These are phyloP conservation scores for Mycena indigotica DNA, from an alignment of 768 basidiomycete species.

Conservation along the genomic window DNA sequence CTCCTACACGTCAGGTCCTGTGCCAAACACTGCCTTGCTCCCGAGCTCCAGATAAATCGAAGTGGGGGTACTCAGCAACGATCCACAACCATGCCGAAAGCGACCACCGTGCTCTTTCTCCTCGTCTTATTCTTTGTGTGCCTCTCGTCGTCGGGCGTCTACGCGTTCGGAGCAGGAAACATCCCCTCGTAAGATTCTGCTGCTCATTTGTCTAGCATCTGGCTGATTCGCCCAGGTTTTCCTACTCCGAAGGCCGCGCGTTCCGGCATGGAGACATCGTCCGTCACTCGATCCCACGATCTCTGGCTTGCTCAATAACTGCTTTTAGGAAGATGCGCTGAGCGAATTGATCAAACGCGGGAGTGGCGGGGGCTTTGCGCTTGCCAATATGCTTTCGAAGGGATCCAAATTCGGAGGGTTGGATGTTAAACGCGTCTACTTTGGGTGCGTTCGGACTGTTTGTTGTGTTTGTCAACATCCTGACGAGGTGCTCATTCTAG, in stretches of 20 bases:
- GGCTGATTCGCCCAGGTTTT: conserved; percentile 51
- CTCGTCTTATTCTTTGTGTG: conserved; percentile 58
- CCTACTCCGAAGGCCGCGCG: conserved; percentile 83
- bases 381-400: conserved; percentile 59
- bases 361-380: conserved; percentile 57
- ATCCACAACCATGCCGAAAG: conserved; percentile 34
- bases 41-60: not conserved
- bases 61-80: conserved; percentile 40
- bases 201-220: conserved; percentile 19
- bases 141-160: conserved; percentile 57
- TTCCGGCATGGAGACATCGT: conserved; percentile 91
- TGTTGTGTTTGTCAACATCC: not conserved
- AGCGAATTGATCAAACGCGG: conserved; percentile 60
- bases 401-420: conserved; percentile 74
- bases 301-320: conserved; percentile 22
- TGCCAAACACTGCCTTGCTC: conserved; percentile 6
- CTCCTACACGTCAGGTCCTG: not conserved
- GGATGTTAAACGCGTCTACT: conserved; percentile 84
- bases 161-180: conserved; percentile 84
- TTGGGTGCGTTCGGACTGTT: conserved; percentile 53
- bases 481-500: conserved; percentile 36
- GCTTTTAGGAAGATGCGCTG: conserved; percentile 65
- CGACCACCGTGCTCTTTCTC: conserved; percentile 44
- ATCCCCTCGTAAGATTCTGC: conserved; percentile 67
- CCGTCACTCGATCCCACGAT: conserved; percentile 31